Conservation (phyloP, 352 stramenopile species). For the Halophytophthora batemanensis region DNA sequence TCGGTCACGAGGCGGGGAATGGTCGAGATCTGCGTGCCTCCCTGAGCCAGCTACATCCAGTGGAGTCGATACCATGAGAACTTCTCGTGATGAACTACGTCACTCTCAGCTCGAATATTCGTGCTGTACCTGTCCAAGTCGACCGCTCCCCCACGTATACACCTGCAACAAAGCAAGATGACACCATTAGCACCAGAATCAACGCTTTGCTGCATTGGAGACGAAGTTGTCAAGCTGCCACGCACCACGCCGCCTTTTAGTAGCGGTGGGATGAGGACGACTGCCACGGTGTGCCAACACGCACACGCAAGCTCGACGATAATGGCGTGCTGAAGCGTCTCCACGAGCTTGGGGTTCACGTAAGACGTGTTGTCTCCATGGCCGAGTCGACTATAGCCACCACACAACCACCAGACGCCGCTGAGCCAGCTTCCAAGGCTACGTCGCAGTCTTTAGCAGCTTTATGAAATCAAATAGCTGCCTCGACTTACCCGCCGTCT, state of each 20-base stretch:
- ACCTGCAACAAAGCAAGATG: slow-evolving; percentile 23
- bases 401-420: too few species aligned
- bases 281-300: slow-evolving; percentile 86
- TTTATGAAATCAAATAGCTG: neutral
- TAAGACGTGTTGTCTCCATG: slow-evolving; percentile 72
- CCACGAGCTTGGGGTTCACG: slow-evolving; percentile 71
- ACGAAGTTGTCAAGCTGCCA: neutral
- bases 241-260: slow-evolving; percentile 73
- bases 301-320: slow-evolving; percentile 78
- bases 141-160: slow-evolving; percentile 93
- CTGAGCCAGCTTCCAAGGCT: too few species aligned
- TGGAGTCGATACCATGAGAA: neutral
- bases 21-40: slow-evolving; percentile 63
- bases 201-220: neutral
- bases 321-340: slow-evolving; percentile 65
- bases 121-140: slow-evolving; percentile 81
- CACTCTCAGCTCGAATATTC: neutral
- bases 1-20: slow-evolving; percentile 76
- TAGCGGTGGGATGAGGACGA: slow-evolving; percentile 86
- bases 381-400: slow-evolving; percentile 63
- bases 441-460: neutral
- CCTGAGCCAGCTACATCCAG: slow-evolving; percentile 52
- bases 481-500: slow-evolving; percentile 65
- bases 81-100: neutral
- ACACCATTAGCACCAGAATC: neutral